Conservation (phyloP, 768 basidiomycete genomes). For the Suillus subalutaceus region DNA sequence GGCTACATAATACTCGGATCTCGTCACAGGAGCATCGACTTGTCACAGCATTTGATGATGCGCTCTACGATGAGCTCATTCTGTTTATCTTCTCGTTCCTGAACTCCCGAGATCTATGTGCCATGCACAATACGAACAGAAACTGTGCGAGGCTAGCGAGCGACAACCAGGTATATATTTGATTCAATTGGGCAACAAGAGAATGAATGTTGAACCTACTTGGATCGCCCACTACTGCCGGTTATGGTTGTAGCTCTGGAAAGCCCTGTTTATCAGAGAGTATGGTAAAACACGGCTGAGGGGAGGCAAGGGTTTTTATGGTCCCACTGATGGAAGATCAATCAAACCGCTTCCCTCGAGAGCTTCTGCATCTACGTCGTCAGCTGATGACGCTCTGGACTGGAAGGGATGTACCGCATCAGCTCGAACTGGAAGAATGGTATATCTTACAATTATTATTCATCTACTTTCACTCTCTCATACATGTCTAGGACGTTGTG, state of each 20-base stretch:
- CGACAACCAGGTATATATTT: constrained; percentile 62
- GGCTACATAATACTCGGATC: constrained; percentile 39
- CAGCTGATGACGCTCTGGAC: constrained; percentile 44
- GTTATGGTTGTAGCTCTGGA: constrained; percentile 58
- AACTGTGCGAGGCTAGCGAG: constrained; percentile 69
- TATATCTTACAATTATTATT: constrained; percentile 35
- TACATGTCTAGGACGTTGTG: constrained; percentile 61
- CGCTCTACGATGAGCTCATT: constrained; percentile 76
- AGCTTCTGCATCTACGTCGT: constrained; percentile 26
- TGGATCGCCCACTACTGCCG: constrained; percentile 9
- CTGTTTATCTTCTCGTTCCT: constrained; percentile 75
- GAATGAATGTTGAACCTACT: constrained; percentile 22
- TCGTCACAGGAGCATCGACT: constrained; percentile 18
- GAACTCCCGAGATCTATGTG: constrained; percentile 67
- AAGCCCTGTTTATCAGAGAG: constrained; percentile 58
- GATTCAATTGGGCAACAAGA: constrained; percentile 11
- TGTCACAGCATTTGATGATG: constrained; percentile 49
- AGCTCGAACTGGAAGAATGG: constrained; percentile 83
- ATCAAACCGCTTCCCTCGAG: constrained; percentile 61
- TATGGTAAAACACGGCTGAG: constrained; percentile 72
- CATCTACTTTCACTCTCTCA: constrained; percentile 20
- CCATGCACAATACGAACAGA: constrained; percentile 59
- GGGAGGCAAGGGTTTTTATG: constrained; percentile 65
- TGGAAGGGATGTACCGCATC: constrained; percentile 89
- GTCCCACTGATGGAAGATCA: constrained; percentile 57